These are phyloP conservation scores for Articulospora tetracladia DNA, from an alignment of 495 filamentous ascomycete species.

Conservation along the genomic window DNA sequence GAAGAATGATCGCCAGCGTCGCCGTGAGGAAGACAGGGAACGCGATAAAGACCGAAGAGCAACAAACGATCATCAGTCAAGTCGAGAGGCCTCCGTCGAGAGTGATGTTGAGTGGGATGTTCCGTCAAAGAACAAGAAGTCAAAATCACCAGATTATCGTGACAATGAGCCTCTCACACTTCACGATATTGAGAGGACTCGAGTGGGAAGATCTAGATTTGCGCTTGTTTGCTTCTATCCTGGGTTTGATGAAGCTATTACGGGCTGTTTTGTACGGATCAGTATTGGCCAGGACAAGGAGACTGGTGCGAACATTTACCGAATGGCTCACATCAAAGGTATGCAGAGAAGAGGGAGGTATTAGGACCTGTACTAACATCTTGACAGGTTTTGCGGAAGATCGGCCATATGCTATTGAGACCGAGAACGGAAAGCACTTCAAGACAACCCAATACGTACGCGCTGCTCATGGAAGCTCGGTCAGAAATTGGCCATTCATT, in stretches of 20 bases:
- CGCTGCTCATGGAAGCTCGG: slow-evolving; percentile 70
- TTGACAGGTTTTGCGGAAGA: slow-evolving; percentile 62
- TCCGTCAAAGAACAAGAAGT: slow-evolving; percentile 32
- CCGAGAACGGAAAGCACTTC: slow-evolving; percentile 63
- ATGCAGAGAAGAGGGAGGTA: slow-evolving; percentile 21
- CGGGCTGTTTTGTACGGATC: slow-evolving; percentile 75
- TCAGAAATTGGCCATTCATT: slow-evolving; percentile 78
- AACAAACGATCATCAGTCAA: slow-evolving; percentile 48
- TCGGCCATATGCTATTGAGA: slow-evolving; percentile 74
- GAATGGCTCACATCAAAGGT: slow-evolving; percentile 85
- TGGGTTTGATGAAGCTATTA: slow-evolving; percentile 75
- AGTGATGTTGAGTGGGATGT: slow-evolving; percentile 76
- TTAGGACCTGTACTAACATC: slow-evolving; percentile 31
- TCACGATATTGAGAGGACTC: slow-evolving; percentile 75
- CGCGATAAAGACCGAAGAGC: slow-evolving; percentile 45
- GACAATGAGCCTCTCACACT: slow-evolving; percentile 60
- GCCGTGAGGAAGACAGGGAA: slow-evolving; percentile 63
- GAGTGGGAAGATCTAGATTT: slow-evolving; percentile 77
- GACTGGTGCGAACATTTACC: slow-evolving; percentile 69
- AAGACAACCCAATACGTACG: slow-evolving; percentile 72
- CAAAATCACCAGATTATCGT: slow-evolving; percentile 42
- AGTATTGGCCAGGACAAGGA: slow-evolving; percentile 68
- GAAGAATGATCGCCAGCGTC: slow-evolving; percentile 72
- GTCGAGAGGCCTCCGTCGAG: slow-evolving; percentile 62
- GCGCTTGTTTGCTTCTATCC: slow-evolving; percentile 87